A percentile compares a stretch with the other conserved stretches of the same genome.
phyloP scores from a whole-genome alignment of 2,329 filamentous ascomycete species.

The Xylariaceae sp. region DNA sequence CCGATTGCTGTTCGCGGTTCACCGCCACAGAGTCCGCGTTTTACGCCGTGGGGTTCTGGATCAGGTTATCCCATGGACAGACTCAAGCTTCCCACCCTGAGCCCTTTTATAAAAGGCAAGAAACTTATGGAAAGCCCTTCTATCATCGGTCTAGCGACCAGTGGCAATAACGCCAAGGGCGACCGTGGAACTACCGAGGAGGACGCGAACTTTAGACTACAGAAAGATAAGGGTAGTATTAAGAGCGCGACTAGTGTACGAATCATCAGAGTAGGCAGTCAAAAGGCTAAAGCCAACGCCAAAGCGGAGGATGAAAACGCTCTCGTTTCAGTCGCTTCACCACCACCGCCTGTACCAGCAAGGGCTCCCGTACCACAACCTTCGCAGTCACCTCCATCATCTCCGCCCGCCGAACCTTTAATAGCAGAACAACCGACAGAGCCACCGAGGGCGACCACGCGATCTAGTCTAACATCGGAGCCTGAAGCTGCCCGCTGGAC shows the following conservation, averaged over 20 bases:
- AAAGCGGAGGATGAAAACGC: conserved; percentile 16
- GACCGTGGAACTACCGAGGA: conserved; percentile 22
- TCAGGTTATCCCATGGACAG: conserved; percentile 31
- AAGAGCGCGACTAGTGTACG: conserved; percentile 34
- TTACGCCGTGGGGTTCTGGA: conserved; percentile 31
- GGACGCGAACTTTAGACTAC: conserved; percentile 29
- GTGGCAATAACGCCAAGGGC: conserved; percentile 1
- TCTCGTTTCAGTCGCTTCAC: conserved; percentile 11
- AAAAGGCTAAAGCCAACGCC: conserved; percentile 23
- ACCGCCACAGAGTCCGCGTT: conserved; percentile 26
- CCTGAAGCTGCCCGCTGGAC: too few relatives aligned
- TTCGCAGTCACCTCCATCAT: not conserved
- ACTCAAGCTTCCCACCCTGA: conserved; percentile 34
- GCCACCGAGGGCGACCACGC: conserved; percentile 16
- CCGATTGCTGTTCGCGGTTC: conserved; percentile 32
- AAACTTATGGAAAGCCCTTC: conserved; percentile 19
- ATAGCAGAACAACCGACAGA: too few relatives aligned
- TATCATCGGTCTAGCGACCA: conserved; percentile 29
- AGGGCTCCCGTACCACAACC: not conserved
- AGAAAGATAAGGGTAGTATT: conserved; percentile 30
- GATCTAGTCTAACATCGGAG: too few relatives aligned
- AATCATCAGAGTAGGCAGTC: conserved; percentile 35
- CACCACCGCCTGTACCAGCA: conserved; percentile 5
- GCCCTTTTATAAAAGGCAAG: conserved; percentile 27
- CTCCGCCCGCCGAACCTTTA: conserved; percentile 8